Evolutionary conservation across 495 filamentous ascomycete genomes (phyloP).

Genomic region (Aspergillus cavernicola): DNA sequence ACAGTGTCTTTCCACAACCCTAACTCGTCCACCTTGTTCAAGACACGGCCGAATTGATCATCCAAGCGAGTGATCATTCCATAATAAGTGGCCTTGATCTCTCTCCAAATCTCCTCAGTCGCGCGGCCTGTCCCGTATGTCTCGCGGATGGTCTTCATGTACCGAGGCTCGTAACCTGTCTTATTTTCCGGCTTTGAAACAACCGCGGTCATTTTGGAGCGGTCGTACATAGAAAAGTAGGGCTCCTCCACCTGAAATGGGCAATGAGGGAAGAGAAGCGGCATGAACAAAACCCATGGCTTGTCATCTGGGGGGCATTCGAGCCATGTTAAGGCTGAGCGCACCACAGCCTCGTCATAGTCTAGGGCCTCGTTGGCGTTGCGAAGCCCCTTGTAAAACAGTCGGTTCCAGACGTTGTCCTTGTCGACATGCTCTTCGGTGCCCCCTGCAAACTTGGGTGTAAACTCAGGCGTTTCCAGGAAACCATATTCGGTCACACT

Average conservation of each 20-base stretch:
- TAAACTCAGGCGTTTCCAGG: conserved; percentile 25
- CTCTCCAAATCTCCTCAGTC: conserved; percentile 21
- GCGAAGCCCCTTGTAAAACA: conserved; percentile 23
- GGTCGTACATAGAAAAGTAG: conserved; percentile 25
- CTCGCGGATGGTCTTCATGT: conserved; percentile 21
- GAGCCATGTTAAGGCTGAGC: conserved; percentile 22
- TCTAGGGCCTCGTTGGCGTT: conserved; percentile 19
- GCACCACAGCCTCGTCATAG: conserved; percentile 25
- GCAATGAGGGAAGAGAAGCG: conserved; percentile 27
- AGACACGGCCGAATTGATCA: conserved; percentile 21
- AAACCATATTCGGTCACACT: conserved; percentile 27
- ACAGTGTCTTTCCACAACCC: conserved; percentile 22
- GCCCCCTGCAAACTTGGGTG: conserved; percentile 16
- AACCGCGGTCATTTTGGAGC: conserved; percentile 12
- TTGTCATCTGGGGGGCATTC: conserved; percentile 22
- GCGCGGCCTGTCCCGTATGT: conserved; percentile 21
- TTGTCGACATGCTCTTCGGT: conserved; percentile 5
- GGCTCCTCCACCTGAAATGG: conserved; percentile 30
- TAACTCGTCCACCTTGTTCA: conserved; percentile 12
- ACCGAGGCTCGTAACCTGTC: conserved; percentile 24
- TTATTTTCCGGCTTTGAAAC: conserved; percentile 12
- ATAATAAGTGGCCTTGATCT: conserved; percentile 26
- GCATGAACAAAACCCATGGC: conserved; percentile 27
- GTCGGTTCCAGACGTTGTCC: conserved; percentile 16
- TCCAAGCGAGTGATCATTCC: conserved; percentile 27